Evolutionary conservation across 345 rosid genomes (phyloP), one percentile per base, ranked within the genome.

Genomic region (Triadica sebifera): DNA sequence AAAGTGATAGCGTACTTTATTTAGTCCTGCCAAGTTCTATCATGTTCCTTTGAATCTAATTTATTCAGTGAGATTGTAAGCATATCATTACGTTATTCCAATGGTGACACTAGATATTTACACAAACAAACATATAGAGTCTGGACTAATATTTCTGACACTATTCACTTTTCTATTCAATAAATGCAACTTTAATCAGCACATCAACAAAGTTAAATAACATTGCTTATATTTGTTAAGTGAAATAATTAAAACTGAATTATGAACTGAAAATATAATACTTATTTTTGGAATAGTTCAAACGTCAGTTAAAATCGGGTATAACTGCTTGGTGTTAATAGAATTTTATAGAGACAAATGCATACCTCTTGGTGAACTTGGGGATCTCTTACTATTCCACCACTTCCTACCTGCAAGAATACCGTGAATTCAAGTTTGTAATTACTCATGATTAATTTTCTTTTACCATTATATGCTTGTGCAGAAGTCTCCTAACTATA

Each of bases 311-410:
- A 29, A 1, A 25, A 1, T 15, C 50, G 50, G 49, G n/a, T 25
- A 16, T 41, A 60, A 34, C 16, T 5, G 15, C 52, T 7, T n/a
- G 19, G 10, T 17, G 6, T 68, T 34, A 39, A 2, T 46, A 24
- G 45, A 41, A 12, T 29, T 1, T 29, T 29, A 58, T 7, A 8
- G 22, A 56, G 65, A 75, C 70, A 34, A 38, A 17, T 50, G 58
- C 85, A 61, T 77, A 93, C 98, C 94, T 91, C 97, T 68, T 93
- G 85, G 73, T 90, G 99, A 65, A 95, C 96, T 65, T 80, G 83
- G 1, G 97, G 93, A 87, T 95, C 98, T 85, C 90, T 88, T 64
- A 95, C 96, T 71, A 95, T 91, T 72, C 99, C 98, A n/a, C 99
- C 98, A 10, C 83, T 81, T 78, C 98, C 97, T 0, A 95, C 96